These are phyloP conservation scores for Croton setiger DNA, from an alignment of 441 rosid species.

Conservation along the genomic window DNA sequence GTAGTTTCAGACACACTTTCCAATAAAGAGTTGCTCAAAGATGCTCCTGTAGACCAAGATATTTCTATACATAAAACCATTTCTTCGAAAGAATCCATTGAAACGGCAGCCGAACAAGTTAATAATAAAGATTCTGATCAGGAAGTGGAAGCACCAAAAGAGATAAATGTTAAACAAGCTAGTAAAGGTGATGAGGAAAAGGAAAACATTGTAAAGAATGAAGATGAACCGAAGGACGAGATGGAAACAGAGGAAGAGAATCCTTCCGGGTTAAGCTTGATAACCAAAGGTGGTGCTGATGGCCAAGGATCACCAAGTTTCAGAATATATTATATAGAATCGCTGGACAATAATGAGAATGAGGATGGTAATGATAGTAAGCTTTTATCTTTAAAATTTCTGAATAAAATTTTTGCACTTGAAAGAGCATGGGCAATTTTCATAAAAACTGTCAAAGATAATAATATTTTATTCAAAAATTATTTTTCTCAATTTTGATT, in stretches of 20 bases:
- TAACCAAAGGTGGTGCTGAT: constrained; percentile 20
- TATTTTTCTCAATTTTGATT: too few relatives aligned
- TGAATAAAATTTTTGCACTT: neutral
- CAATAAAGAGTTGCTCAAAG: constrained; percentile 48
- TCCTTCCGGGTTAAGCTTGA: constrained; percentile 21
- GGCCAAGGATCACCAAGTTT: constrained; percentile 70
- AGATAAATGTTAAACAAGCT: constrained; percentile 1
- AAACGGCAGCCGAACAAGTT: too few relatives aligned
- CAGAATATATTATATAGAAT: constrained; percentile 56
- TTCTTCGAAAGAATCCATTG: constrained; percentile 16
- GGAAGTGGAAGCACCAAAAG: neutral
- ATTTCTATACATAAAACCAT: constrained; percentile 19
- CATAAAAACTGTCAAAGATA: too few relatives aligned
- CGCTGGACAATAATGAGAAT: constrained; percentile 24
- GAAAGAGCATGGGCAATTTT: too few relatives aligned
- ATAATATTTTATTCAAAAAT: too few relatives aligned
- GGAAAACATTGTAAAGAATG: neutral
- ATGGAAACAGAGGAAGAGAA: constrained; percentile 20
- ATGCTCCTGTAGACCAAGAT: constrained; percentile 31
- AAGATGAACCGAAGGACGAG: constrained; percentile 9
- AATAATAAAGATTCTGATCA: neutral
- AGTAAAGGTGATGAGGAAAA: neutral
- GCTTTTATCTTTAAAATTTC: neutral
- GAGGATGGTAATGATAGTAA: constrained; percentile 24
- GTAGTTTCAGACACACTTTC: constrained; percentile 26